A percentile compares a stretch with the other conserved stretches of the same genome.
phyloP scores from a whole-genome alignment of 192 early-diverging fungal genomes.

The Endogone sp. region DNA sequence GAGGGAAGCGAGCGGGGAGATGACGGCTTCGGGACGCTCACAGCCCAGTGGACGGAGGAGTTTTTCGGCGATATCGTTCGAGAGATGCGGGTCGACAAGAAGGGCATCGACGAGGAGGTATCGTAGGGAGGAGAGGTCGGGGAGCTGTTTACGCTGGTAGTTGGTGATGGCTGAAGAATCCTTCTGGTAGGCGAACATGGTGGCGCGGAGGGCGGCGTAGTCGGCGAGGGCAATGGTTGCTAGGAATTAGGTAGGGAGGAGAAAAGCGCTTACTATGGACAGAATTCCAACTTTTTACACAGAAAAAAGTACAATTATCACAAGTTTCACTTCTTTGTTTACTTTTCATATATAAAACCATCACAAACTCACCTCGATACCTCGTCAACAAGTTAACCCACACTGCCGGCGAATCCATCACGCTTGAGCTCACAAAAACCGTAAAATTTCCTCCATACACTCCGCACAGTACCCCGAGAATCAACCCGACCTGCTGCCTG shows the following conservation, averaged over 20 bases:
- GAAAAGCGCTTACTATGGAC: constrained; percentile 7
- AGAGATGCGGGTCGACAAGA: constrained; percentile 53
- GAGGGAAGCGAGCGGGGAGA: constrained; percentile 63
- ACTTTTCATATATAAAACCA: not conserved
- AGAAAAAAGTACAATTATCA: too few species aligned
- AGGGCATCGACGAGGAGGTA: constrained; percentile 64
- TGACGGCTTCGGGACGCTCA: constrained; percentile 39
- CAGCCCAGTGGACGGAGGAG: constrained; percentile 41
- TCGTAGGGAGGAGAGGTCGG: constrained; percentile 55
- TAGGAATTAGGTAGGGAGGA: constrained; percentile 7
- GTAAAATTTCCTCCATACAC: constrained; percentile 71
- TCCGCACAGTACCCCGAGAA: constrained; percentile 59
- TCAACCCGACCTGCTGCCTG: constrained; percentile 76
- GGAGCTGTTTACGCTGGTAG: constrained; percentile 51
- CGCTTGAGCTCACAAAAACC: constrained; percentile 57
- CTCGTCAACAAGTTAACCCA: constrained; percentile 68
- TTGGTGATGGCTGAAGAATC: constrained; percentile 46
- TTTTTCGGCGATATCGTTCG: constrained; percentile 42
- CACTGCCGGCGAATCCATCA: constrained; percentile 59
- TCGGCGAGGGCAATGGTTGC: constrained; percentile 69
- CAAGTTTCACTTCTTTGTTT: not conserved
- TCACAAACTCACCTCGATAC: constrained; percentile 51
- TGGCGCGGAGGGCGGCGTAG: constrained; percentile 59
- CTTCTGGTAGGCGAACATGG: constrained; percentile 50
- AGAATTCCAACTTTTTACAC: constrained; percentile 9